phyloP scores from a whole-genome alignment of 306 rosid genomes.

The Prunus dulcis region DNA sequence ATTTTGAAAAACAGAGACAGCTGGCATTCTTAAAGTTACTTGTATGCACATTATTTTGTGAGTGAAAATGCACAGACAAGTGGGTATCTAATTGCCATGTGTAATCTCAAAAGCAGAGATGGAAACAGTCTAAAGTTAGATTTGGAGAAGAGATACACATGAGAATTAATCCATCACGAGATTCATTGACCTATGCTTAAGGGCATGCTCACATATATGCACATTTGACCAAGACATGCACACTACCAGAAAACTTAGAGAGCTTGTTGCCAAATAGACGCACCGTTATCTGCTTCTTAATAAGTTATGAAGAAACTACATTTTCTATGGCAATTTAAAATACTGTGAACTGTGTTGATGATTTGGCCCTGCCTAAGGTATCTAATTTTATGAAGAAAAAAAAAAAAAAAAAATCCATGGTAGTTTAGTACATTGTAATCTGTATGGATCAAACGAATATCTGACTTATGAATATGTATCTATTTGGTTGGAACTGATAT shows the following conservation, averaged over 20 bases:
- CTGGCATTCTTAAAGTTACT: neutral
- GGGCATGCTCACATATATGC: neutral
- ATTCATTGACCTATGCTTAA: neutral
- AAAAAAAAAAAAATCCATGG: neutral
- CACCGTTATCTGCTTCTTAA: neutral
- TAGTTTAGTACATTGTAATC: neutral
- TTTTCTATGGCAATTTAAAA: neutral
- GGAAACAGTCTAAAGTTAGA: neutral
- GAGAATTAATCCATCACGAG: neutral
- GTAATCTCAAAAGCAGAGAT: neutral
- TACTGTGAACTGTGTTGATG: neutral
- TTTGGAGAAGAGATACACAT: neutral
- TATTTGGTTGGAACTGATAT: neutral
- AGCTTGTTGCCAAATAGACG: neutral
- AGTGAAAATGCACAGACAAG: neutral
- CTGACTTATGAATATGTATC: neutral
- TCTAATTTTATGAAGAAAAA: neutral
- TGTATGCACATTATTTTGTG: neutral
- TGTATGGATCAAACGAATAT: neutral
- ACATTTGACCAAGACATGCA: neutral
- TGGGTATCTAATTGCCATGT: neutral
- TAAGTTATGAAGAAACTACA: neutral
- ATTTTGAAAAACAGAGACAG: neutral
- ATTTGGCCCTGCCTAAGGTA: neutral
- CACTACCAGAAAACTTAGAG: neutral